Evolutionary conservation across 331 rosid genomes (phyloP).

Genomic region (Telfairia occidentalis): DNA sequence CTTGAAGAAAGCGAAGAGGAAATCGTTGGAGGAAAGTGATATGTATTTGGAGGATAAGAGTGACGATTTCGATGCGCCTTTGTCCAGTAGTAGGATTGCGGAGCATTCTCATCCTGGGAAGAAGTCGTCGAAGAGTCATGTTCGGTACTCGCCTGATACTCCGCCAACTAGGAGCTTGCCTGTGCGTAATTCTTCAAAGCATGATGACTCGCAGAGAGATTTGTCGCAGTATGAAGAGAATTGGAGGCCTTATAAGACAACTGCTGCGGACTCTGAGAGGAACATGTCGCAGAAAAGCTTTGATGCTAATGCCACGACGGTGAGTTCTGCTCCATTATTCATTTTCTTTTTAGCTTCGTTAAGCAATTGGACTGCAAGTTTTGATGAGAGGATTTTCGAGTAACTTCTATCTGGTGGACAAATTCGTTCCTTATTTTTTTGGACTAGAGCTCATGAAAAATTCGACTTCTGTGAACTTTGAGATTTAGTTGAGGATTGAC

Average conservation of each 20-base stretch:
- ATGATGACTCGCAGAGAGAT: conserved; percentile 36
- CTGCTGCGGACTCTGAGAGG: conserved; percentile 45
- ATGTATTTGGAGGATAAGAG: conserved; percentile 59
- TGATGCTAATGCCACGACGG: conserved; percentile 59
- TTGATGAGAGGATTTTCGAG: background rate
- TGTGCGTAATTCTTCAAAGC: conserved; percentile 17
- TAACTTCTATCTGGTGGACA: background rate
- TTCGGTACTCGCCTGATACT: conserved; percentile 47
- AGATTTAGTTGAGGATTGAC: background rate
- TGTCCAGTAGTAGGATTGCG: conserved; percentile 25
- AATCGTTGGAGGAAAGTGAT: conserved; percentile 52
- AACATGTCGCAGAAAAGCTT: conserved; percentile 42
- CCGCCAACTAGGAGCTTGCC: conserved; percentile 28
- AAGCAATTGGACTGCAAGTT: background rate
- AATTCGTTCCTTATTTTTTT: background rate
- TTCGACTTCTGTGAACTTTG: background rate
- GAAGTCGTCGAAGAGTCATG: conserved; percentile 54
- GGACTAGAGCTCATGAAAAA: background rate
- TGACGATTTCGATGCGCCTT: conserved; percentile 59
- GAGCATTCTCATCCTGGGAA: conserved; percentile 32
- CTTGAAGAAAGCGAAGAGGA: conserved; percentile 78
- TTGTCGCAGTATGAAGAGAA: conserved; percentile 40
- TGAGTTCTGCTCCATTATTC: conserved; percentile 24
- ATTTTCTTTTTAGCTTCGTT: background rate
- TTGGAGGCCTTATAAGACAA: conserved; percentile 42